Evolutionary conservation across 2,329 filamentous ascomycete genomes (phyloP).

Genomic region (Colletotrichum tropicale): DNA sequence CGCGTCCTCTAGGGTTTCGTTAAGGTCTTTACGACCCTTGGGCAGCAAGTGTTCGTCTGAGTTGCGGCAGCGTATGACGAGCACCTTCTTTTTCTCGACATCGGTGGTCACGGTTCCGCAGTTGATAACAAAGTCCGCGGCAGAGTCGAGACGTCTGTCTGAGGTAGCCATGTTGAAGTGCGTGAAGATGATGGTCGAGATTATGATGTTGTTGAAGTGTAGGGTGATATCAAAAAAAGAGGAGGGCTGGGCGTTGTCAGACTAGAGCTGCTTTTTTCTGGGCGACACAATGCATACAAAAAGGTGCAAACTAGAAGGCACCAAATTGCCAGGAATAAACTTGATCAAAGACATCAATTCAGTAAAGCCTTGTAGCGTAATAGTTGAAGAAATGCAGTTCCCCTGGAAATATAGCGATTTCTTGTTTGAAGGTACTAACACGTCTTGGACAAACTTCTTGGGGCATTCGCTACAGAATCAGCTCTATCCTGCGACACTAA

Average conservation of each 20-base stretch:
- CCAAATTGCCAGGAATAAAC: background rate
- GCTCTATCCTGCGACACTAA: background rate
- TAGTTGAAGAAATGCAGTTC: background rate
- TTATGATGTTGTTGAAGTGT: too few species aligned
- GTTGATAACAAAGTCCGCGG: background rate
- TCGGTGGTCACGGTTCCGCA: background rate
- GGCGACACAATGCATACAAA: background rate
- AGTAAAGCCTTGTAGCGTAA: background rate
- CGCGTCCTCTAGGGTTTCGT: slow-evolving; percentile 11
- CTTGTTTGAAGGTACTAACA: background rate
- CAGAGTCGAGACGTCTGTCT: background rate
- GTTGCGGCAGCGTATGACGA: background rate
- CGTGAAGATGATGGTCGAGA: too few species aligned
- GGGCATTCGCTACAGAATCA: background rate
- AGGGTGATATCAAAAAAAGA: background rate
- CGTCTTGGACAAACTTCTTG: background rate
- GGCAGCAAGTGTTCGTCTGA: slow-evolving; percentile 14
- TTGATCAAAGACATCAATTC: background rate
- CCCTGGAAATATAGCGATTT: background rate
- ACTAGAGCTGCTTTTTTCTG: background rate
- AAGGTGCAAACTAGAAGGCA: background rate
- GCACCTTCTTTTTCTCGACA: background rate
- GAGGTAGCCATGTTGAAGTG: background rate
- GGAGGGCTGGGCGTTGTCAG: background rate
- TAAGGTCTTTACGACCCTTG: slow-evolving; percentile 23